Evolutionary conservation across 106 monocot genomes (phyloP), one percentile per base, ranked within the genome.

Genomic region (Platanthera guangdongensis): DNA sequence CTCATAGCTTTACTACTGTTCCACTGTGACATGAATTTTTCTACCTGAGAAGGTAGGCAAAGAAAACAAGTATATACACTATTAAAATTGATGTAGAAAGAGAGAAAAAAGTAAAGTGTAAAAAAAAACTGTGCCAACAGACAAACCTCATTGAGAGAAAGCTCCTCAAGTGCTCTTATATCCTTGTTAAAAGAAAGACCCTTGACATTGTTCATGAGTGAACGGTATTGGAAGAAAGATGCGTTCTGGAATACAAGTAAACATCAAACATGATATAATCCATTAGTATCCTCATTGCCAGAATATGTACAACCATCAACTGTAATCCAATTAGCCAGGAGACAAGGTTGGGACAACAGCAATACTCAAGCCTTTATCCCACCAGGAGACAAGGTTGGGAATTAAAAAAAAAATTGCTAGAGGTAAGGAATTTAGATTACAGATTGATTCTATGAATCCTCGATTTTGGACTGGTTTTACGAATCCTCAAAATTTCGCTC

Each of bases 21-120:
- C 83, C 86, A 95, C 48, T 88, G 72, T 0, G 79, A 77, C 83
- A 95, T 88, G 76, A 95, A 92, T 53, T 92, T 90, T 52, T 90
- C 89, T 18, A 85, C 84, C 89, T 94, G 69, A 50, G 16, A 57
- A 32, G 30, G 32, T 22, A 30, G 49, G 51, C 65, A 32, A 65
- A 65, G 65, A 39, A 3, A 39, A 39, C 3, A 39, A 39, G 39
- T 39, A 39, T 39, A 78, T 70, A 3, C 72, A 51, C 70, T 30
- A 59, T 55, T 0, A 73, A 4, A 52, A 47, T 10, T 39, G 8
- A 67, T 67, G 6, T 7, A 7, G 15, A 4, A 16, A 70, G 13
- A 13, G 47, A 72, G 49, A 28, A 5, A 73, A 14, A 47, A 50
- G 4, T 1, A 62, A 28, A 46, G 39, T 39, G 39, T 39, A 39